Conservation (phyloP, 345 rosid species). For the Microcos paniculata region DNA sequence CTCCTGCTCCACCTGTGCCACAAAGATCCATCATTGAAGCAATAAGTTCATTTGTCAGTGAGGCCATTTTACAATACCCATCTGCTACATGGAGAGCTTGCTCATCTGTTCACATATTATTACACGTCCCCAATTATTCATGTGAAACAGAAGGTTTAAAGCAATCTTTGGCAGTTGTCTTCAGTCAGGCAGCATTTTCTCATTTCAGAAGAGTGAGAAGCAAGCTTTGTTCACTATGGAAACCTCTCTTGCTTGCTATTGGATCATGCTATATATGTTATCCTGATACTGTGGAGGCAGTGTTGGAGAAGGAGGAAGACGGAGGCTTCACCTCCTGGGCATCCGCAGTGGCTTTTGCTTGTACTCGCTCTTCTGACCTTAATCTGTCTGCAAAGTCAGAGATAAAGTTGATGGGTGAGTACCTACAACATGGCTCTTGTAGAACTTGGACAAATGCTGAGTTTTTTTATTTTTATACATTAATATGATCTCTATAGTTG, state of each 20-base stretch:
- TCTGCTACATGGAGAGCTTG: slow-evolving; percentile 82
- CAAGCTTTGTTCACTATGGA: slow-evolving; percentile 70
- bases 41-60: slow-evolving; percentile 63
- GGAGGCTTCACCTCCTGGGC: slow-evolving; percentile 69
- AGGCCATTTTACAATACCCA: slow-evolving; percentile 70
- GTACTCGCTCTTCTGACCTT: slow-evolving; percentile 42
- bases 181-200: slow-evolving; percentile 67
- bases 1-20: slow-evolving; percentile 78
- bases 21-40: slow-evolving; percentile 66
- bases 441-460: neutral
- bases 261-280: slow-evolving; percentile 69
- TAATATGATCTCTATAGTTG: neutral
- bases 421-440: slow-evolving; percentile 1
- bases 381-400: slow-evolving; percentile 49
- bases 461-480: neutral
- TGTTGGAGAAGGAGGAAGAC: slow-evolving; percentile 51
- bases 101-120: slow-evolving; percentile 63
- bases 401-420: slow-evolving; percentile 64
- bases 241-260: slow-evolving; percentile 72
- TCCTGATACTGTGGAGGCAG: slow-evolving; percentile 53
- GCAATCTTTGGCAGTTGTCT: slow-evolving; percentile 50
- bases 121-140: slow-evolving; percentile 65
- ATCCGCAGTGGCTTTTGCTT: slow-evolving; percentile 51
- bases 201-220: slow-evolving; percentile 48
- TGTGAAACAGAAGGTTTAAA: slow-evolving; percentile 52